phyloP scores from a whole-genome alignment of 2,329 filamentous ascomycete species.

The Alternaria longipes region DNA sequence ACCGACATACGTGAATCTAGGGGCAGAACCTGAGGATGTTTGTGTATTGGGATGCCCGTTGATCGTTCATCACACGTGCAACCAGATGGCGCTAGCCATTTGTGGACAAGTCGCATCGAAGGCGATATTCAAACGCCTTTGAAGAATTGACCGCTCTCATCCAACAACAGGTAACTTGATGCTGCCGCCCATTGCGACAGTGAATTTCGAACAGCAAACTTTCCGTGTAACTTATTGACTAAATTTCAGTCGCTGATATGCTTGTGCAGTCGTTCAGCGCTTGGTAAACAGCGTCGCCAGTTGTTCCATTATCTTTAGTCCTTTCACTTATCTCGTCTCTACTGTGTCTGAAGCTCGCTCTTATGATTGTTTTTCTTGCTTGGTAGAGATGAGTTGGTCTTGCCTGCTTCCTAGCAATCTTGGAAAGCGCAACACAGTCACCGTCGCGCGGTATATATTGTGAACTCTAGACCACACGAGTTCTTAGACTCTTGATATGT shows the following conservation, averaged over 20 bases:
- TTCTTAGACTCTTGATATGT: neutral
- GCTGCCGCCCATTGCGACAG: neutral
- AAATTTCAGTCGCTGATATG: neutral
- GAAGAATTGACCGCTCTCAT: neutral
- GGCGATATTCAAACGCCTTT: neutral
- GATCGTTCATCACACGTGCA: neutral
- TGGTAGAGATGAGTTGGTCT: neutral
- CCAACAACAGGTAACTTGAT: neutral
- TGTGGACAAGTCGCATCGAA: neutral
- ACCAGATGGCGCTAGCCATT: slow-evolving; percentile 5
- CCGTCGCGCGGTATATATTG: neutral
- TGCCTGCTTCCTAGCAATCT: neutral
- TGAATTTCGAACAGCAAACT: too few relatives aligned
- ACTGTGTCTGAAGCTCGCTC: neutral
- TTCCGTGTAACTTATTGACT: too few relatives aligned
- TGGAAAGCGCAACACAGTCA: neutral
- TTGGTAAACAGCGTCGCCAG: neutral
- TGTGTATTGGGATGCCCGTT: neutral
- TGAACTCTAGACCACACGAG: neutral
- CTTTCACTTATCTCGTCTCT: neutral
- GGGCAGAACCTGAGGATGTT: neutral
- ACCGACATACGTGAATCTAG: slow-evolving; percentile 4
- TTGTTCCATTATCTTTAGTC: neutral
- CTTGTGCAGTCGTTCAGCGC: neutral
- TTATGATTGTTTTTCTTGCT: neutral